phyloP scores from a whole-genome alignment of 176 grass and related monocot genomes.

The Cocos nucifera region DNA sequence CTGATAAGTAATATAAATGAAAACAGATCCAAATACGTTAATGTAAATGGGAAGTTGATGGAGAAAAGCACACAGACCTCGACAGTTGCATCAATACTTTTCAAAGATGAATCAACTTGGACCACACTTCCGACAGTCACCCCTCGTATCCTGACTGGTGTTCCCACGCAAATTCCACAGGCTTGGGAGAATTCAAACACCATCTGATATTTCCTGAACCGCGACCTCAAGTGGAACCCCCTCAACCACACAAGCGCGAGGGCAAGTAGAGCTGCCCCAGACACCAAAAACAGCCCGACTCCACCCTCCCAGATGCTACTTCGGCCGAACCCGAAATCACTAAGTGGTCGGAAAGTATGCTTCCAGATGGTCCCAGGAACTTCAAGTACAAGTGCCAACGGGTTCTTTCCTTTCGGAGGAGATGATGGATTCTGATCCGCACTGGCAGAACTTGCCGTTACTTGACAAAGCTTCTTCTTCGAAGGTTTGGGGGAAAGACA shows the following conservation, averaged over 20 bases:
- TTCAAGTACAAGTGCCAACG: constrained; percentile 26
- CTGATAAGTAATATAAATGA: too few species aligned
- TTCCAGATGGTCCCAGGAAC: constrained; percentile 41
- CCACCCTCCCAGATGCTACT: constrained; percentile 95
- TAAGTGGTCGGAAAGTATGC: constrained; percentile 62
- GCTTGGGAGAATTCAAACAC: constrained; percentile 92
- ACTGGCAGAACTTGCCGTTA: constrained; percentile 7
- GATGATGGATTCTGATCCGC: constrained; percentile 16
- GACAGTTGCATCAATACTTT: constrained; percentile 67
- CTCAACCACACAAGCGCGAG: constrained; percentile 76
- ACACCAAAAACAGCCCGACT: constrained; percentile 93
- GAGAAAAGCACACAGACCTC: constrained; percentile 33
- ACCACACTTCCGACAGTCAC: constrained; percentile 84
- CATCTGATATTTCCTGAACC: constrained; percentile 65
- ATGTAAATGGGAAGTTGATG: neutral
- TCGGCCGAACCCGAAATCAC: constrained; percentile 81
- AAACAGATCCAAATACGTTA: too few species aligned
- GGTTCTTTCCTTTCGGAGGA: neutral
- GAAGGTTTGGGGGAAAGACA: constrained; percentile 18
- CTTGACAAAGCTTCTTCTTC: neutral
- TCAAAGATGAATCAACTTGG: constrained; percentile 76
- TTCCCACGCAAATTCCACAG: constrained; percentile 87
- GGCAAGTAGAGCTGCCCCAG: constrained; percentile 59
- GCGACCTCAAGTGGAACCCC: constrained; percentile 63
- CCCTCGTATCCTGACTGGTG: constrained; percentile 80